These are phyloP conservation scores for Lanzia echinophila DNA, from an alignment of 2,329 filamentous ascomycete genomes.

Conservation along the genomic window DNA sequence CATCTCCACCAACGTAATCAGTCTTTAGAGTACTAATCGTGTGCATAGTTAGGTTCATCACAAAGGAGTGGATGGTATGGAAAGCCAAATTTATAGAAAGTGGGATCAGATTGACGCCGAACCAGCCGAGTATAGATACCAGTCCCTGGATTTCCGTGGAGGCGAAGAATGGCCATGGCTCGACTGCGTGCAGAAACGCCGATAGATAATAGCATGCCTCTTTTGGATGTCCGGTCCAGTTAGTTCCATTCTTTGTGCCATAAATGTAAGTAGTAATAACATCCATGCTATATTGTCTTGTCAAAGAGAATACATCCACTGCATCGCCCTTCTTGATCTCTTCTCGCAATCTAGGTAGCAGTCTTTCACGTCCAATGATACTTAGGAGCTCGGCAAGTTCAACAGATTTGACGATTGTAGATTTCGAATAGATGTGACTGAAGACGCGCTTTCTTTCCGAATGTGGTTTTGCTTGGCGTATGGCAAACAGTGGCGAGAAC, in stretches of 20 bases:
- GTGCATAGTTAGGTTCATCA: neutral
- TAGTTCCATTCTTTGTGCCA: neutral
- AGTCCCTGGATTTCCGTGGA: neutral
- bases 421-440: neutral
- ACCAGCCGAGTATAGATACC: neutral
- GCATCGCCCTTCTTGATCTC: neutral
- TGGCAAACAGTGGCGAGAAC: neutral
- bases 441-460: neutral
- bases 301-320: neutral
- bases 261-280: neutral
- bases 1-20: too few relatives aligned
- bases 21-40: neutral
- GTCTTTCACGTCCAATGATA: neutral
- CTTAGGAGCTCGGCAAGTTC: neutral
- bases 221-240: neutral
- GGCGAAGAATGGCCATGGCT: neutral
- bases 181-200: neutral
- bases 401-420: neutral
- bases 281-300: neutral
- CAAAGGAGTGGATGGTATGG: neutral
- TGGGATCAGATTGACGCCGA: neutral
- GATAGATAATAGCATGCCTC: neutral
- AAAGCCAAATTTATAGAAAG: neutral
- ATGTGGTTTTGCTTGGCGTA: neutral
- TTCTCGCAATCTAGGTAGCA: neutral